Base-by-base conservation (phyloP, 768 basidiomycete species). In the Hygrophorus pudorinus region DNA sequence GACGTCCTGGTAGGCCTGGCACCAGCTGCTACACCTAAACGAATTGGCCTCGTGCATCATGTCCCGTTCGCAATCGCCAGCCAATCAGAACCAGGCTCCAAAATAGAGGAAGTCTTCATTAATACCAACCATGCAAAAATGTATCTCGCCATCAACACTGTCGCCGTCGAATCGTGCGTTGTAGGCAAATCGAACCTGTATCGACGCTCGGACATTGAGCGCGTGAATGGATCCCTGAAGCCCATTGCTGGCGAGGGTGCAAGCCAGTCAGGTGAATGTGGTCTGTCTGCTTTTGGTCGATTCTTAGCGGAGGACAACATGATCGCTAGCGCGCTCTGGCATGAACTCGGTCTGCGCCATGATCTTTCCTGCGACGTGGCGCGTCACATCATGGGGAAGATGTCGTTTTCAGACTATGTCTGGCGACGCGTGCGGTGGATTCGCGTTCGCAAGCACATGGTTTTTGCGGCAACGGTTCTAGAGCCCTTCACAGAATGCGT, bases 71-170 rank as follows among this genome's bases (percentile, higher is more conserved):
- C 90, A 1, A 73, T 75, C 42, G 71, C 83, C 45, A 78, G 78
- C 48, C 80, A 83, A 54, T 65, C 72, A 33, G 68, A 68, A 41
- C 66, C 91, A 45, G 96, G 96, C 2, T 81, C 91, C 21, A 71
- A 77, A 48, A 69, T 98, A 20, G 96, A 99, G 65, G 85, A 90
- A 48, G 90, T 88, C 0, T 99, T 94, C 61, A 66, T 99, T 46
- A 97, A 97, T 60, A 94, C 92, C 4, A 97, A 90, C 48, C 96
- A 98, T 56, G 90, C 94, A 18, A 98, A 93, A 64, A 92, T 97
- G 86, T 97, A 98, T 56, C 73, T 97, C 42, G 92, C 91, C 8
- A 89, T 97, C 58, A 93, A 94, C 64, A 76, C 84, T 0, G 66
- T 85, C 37, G 88, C 85, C 9, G 65, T 92, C 34, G 94, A 96